Evolutionary conservation across 2,329 filamentous ascomycete genomes (phyloP).

Genomic region (Talaromyces islandicus): DNA sequence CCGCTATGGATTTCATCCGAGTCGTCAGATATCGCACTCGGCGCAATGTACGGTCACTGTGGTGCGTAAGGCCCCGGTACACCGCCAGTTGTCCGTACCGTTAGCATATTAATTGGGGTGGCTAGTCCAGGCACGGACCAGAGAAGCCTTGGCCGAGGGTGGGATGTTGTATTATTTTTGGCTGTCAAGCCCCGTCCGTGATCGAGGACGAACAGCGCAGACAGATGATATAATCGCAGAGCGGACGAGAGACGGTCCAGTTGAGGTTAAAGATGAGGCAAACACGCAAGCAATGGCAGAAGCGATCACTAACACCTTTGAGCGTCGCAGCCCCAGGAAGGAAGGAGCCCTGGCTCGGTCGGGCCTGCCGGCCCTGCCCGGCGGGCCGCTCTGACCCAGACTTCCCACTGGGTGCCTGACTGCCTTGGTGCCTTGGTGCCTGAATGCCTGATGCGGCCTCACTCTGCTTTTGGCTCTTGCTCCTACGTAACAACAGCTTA

Average conservation of each 20-base stretch:
- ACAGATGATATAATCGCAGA: neutral
- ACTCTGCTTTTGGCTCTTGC: neutral
- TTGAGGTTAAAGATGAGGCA: neutral
- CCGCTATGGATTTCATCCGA: neutral
- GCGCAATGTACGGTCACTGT: neutral
- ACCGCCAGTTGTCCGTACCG: slow-evolving; percentile 11
- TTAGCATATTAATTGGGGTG: neutral
- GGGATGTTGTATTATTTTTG: neutral
- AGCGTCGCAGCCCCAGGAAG: neutral
- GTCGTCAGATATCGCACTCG: neutral
- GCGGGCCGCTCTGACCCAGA: slow-evolving; percentile 11
- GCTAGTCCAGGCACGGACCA: slow-evolving; percentile 10
- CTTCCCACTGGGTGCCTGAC: neutral
- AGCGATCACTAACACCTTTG: too few relatives aligned
- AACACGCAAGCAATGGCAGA: slow-evolving; percentile 1
- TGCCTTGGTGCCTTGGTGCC: neutral
- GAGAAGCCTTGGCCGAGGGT: slow-evolving; percentile 1
- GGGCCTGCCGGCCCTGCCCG: neutral
- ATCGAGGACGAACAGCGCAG: neutral
- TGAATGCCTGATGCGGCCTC: neutral
- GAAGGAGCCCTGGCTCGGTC: neutral
- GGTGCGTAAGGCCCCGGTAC: slow-evolving; percentile 6
- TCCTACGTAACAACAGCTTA: too few relatives aligned
- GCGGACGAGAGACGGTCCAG: neutral
- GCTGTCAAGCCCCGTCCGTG: neutral